Evolutionary conservation across 805 yeast genomes (phyloP).

Genomic region (Saccharomycopsis synnaedendra): DNA sequence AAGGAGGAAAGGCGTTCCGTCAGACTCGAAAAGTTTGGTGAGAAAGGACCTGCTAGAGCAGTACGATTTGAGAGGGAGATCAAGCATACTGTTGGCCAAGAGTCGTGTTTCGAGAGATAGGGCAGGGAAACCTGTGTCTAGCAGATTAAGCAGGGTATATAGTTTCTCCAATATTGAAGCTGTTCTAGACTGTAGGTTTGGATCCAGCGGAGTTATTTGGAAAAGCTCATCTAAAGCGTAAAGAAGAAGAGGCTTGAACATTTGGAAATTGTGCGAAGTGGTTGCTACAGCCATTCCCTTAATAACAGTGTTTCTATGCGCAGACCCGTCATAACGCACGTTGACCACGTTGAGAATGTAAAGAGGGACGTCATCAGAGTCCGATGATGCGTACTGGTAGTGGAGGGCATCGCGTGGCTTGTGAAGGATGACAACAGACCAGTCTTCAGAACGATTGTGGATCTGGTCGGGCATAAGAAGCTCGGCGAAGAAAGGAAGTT

Average conservation of each 20-base stretch:
- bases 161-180: neutral
- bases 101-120: slow-evolving; percentile 8
- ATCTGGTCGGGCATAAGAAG: slow-evolving; percentile 51
- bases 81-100: slow-evolving; percentile 9
- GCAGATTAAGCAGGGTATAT: slow-evolving; percentile 1
- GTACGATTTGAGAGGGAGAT: slow-evolving; percentile 13
- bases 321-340: slow-evolving; percentile 27
- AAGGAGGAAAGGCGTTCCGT: no score
- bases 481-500: slow-evolving; percentile 37
- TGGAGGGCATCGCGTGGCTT: slow-evolving; percentile 16
- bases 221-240: slow-evolving; percentile 40
- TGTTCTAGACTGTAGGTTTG: neutral
- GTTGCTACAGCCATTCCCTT: slow-evolving; percentile 41
- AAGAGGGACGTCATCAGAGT: slow-evolving; percentile 25
- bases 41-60: slow-evolving; percentile 1
- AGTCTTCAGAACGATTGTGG: slow-evolving; percentile 44
- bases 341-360: slow-evolving; percentile 42
- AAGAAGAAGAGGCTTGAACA: slow-evolving; percentile 40
- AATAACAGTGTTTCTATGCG: slow-evolving; percentile 40
- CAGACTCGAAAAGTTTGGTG: neutral
- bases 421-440: slow-evolving; percentile 38
- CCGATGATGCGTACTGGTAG: slow-evolving; percentile 1
- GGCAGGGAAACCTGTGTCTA: neutral
- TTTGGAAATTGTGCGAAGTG: slow-evolving; percentile 33
- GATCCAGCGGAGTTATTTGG: neutral